These are phyloP conservation scores for Gleditsia sinensis DNA, from an alignment of 306 rosid genomes.

Conservation along the genomic window DNA sequence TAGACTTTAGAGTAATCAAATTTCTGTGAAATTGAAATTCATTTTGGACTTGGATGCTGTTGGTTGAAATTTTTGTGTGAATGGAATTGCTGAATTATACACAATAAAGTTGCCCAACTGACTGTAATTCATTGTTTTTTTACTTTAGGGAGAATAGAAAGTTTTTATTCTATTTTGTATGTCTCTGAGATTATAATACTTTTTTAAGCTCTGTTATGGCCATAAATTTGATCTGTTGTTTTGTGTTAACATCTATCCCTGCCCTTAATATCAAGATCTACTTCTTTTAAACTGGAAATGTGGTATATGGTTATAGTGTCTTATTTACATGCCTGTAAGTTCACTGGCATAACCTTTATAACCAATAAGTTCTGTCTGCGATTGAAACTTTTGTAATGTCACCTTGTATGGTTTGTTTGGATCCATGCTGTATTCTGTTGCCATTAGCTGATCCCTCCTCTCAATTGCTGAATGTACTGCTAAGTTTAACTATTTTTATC, in stretches of 20 bases:
- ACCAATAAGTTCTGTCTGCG: conserved; percentile 5
- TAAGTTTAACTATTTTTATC: conserved; percentile 7
- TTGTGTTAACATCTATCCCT: too few species aligned
- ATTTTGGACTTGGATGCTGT: background rate
- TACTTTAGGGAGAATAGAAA: conserved; percentile 12
- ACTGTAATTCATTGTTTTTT: background rate
- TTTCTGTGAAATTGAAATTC: background rate
- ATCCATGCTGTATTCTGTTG: conserved; percentile 3
- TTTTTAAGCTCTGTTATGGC: conserved; percentile 9
- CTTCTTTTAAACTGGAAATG: too few species aligned
- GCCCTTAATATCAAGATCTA: too few species aligned
- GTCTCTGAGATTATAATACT: conserved; percentile 13
- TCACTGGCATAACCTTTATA: background rate
- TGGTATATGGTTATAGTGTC: background rate
- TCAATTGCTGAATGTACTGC: background rate
- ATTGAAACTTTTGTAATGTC: background rate
- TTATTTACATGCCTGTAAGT: background rate
- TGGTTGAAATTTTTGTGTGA: background rate
- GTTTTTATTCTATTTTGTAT: background rate
- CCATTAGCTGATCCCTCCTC: background rate
- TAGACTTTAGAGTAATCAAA: background rate
- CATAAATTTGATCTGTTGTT: background rate
- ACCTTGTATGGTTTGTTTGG: background rate
- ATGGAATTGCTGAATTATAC: background rate
- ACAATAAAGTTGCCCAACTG: background rate